These are phyloP conservation scores for Carex kokanica DNA, from an alignment of 176 grass and related monocot species.

Conservation along the genomic window DNA sequence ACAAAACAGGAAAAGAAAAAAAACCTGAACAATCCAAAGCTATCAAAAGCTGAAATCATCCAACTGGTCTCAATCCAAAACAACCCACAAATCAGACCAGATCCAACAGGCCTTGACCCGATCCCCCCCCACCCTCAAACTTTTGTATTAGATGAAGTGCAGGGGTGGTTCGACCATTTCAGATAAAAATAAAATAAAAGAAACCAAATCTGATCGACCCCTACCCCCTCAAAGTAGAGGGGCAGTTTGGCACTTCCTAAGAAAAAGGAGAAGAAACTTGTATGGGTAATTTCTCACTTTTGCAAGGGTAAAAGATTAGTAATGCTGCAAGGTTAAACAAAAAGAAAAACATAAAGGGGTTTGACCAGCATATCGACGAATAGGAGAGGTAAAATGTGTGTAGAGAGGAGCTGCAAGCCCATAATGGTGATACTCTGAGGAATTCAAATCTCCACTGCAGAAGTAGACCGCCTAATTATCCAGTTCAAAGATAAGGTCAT, in stretches of 20 bases:
- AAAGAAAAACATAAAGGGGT: constrained; percentile 17
- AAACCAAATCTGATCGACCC: not conserved
- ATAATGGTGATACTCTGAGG: constrained; percentile 88
- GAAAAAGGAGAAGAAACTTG: not conserved
- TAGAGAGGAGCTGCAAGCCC: constrained; percentile 88
- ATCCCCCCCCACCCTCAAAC: not conserved
- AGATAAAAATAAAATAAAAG: not conserved
- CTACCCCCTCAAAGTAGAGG: not conserved
- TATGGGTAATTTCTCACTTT: not conserved
- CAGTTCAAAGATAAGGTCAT: constrained; percentile 8
- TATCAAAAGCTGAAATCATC: not conserved
- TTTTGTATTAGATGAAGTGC: not conserved
- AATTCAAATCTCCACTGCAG: constrained; percentile 89
- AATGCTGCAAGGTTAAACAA: not conserved
- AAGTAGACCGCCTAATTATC: constrained; percentile 90
- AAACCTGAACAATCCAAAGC: no score
- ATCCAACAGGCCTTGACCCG: not conserved
- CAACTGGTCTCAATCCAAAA: not conserved
- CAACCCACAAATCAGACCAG: not conserved
- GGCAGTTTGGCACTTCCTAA: not conserved
- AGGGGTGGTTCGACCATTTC: not conserved
- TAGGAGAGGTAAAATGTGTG: constrained; percentile 98
- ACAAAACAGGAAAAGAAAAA: no score
- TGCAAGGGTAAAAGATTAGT: not conserved
- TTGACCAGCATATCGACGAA: constrained; percentile 96